These are phyloP conservation scores for Backusella psychrophila DNA, from an alignment of 192 early-diverging fungal genomes.

Conservation along the genomic window DNA sequence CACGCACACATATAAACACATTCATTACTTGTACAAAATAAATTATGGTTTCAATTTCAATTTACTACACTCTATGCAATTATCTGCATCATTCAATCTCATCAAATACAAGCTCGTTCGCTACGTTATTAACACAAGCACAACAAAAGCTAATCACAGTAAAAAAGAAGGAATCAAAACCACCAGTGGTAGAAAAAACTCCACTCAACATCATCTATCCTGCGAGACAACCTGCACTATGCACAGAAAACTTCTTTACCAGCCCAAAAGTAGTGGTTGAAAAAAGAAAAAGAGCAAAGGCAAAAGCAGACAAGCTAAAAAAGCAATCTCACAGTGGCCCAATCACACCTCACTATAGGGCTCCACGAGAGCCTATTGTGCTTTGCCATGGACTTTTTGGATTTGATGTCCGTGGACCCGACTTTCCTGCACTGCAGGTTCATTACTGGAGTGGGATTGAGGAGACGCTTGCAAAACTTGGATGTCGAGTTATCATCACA, in stretches of 20 bases:
- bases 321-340: conserved; percentile 23
- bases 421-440: conserved; percentile 75
- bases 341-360: conserved; percentile 60
- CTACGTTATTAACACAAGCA: conserved; percentile 1
- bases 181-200: neutral
- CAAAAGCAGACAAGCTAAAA: neutral
- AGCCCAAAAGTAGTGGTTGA: neutral
- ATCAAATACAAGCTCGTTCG: neutral
- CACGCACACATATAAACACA: neutral
- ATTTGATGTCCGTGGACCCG: conserved; percentile 82
- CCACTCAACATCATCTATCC: conserved; percentile 6
- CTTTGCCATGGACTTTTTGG: conserved; percentile 94
- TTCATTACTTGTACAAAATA: neutral
- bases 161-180: neutral
- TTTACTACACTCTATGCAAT: conserved; percentile 8
- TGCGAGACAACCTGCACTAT: neutral
- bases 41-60: conserved; percentile 18
- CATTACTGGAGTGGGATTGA: conserved; percentile 86
- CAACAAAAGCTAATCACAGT: conserved; percentile 3
- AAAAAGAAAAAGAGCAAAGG: neutral
- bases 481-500: conserved; percentile 79
- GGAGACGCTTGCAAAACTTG: conserved; percentile 73
- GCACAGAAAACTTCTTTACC: neutral
- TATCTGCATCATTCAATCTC: conserved; percentile 10
- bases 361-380: conserved; percentile 78